phyloP scores from a whole-genome alignment of 805 yeast genomes.

The Grigorovia jiainica region DNA sequence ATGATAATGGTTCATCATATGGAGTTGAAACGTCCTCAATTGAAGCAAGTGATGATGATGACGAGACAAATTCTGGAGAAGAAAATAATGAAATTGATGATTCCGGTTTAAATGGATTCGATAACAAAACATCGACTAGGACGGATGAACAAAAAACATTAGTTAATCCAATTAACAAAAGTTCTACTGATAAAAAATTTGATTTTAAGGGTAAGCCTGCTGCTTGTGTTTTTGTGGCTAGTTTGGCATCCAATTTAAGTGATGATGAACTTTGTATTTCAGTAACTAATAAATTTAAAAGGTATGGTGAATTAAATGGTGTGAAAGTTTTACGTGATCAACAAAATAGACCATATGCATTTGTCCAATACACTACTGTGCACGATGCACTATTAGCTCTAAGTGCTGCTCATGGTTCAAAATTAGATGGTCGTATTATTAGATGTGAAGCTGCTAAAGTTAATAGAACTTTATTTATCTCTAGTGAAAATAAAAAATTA shows the following conservation, averaged over 20 bases:
- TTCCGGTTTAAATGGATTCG: not conserved
- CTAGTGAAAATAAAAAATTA: slow-evolving; percentile 22
- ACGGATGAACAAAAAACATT: too few relatives aligned
- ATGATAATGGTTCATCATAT: not conserved
- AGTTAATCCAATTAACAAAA: not conserved
- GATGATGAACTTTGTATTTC: slow-evolving; percentile 65
- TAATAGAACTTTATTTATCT: slow-evolving; percentile 69
- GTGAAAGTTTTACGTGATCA: slow-evolving; percentile 82
- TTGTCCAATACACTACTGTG: slow-evolving; percentile 74
- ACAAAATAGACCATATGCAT: slow-evolving; percentile 80
- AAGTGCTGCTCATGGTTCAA: slow-evolving; percentile 55
- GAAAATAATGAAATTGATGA: slow-evolving; percentile 8
- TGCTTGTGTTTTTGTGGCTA: slow-evolving; percentile 82
- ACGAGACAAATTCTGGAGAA: slow-evolving; percentile 2
- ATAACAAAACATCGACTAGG: not conserved
- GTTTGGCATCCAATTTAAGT: slow-evolving; percentile 51
- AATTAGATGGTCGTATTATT: slow-evolving; percentile 62
- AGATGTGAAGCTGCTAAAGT: slow-evolving; percentile 90
- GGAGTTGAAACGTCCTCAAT: not conserved
- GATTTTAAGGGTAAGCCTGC: slow-evolving; percentile 58
- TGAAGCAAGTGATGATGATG: not conserved
- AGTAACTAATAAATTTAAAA: slow-evolving; percentile 56
- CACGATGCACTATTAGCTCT: slow-evolving; percentile 63
- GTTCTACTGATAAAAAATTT: not conserved
- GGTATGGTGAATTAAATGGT: slow-evolving; percentile 61